Base-by-base conservation (phyloP, 345 rosid species). In the Cardamine chenopodiifolia region DNA sequence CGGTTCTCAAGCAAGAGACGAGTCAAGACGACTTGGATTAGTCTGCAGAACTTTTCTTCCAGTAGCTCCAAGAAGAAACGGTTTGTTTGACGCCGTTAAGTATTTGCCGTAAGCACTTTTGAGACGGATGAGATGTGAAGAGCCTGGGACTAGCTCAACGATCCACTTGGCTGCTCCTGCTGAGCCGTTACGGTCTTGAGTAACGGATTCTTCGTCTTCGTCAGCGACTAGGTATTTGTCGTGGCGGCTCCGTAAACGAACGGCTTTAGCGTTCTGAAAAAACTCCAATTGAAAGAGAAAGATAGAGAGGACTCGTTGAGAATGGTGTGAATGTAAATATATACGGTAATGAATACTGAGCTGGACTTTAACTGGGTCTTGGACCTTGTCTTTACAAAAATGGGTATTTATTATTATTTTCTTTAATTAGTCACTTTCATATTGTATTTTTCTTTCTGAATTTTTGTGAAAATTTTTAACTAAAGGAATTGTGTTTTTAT, bases 1-100 rank as follows among this genome's bases (percentile, higher is more conserved):
- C 1, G 98, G 97, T 49, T 93, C 93, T 96, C 98, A 91, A 45
- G 84, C 90, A 17, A 88, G 59, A 19, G 94, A 86, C 0, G 83
- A 82, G 49, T 91, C 96, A 12, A 86, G 88, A 57, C 87, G 83
- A 45, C 78, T 63, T 0, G 91, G 88, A 1, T 76, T 73, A 0
- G 88, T 62, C 79, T 90, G 99, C 10, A 74, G 19, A 4, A 88
- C 93, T 81, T 92, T 92, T 44, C 67, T 82, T 15, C 97, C 97
- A 8, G 91, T 86, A 81, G 90, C 85, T 35, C 99, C 97, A 0
- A 89, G 85, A n/a, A 92, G 77, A 73, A 86, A 90, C 13, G 92
- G 93, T 77, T 83, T 81, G 54, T 88, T 88, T 4, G 97, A 84
- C 31, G 97, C 97, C 59, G 99, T 89, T 18, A 92, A 83, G 78